phyloP scores from a whole-genome alignment of 352 stramenopile genomes.

The Phytophthora hibernalis region DNA sequence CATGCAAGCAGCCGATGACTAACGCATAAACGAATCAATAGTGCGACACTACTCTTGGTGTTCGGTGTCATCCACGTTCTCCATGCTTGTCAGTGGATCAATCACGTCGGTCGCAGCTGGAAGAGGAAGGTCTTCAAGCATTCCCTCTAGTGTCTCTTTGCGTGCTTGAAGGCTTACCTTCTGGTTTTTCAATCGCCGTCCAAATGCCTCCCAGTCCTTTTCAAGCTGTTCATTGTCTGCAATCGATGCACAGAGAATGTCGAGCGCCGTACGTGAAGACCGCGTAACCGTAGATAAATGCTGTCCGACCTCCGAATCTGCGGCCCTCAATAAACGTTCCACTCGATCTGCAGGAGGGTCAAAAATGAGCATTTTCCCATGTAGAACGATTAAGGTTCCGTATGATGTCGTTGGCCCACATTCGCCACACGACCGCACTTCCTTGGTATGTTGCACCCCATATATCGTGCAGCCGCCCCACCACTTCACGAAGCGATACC shows the following conservation, averaged over 20 bases:
- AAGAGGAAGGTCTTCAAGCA: not conserved
- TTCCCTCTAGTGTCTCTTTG: not conserved
- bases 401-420: no score
- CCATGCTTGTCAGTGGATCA: not conserved
- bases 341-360: no score
- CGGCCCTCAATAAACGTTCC: no score
- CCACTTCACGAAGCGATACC: no score
- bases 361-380: no score
- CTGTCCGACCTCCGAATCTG: not conserved
- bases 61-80: not conserved
- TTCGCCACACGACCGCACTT: no score
- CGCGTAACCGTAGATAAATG: not conserved
- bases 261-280: not conserved
- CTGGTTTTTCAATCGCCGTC: not conserved
- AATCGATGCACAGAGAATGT: conserved; percentile 1
- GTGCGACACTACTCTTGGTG: conserved; percentile 11
- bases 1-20: not conserved
- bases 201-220: not conserved
- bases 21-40: no score
- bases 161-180: not conserved
- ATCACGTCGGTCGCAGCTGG: conserved; percentile 2
- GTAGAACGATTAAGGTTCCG: no score
- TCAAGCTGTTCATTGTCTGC: not conserved
- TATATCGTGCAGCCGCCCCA: no score
- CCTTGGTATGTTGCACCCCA: no score